A percentile compares a stretch with the other conserved stretches of the same genome.
Evolutionary conservation across 345 rosid genomes (phyloP).

Genomic region (Pelargonium nanum): DNA sequence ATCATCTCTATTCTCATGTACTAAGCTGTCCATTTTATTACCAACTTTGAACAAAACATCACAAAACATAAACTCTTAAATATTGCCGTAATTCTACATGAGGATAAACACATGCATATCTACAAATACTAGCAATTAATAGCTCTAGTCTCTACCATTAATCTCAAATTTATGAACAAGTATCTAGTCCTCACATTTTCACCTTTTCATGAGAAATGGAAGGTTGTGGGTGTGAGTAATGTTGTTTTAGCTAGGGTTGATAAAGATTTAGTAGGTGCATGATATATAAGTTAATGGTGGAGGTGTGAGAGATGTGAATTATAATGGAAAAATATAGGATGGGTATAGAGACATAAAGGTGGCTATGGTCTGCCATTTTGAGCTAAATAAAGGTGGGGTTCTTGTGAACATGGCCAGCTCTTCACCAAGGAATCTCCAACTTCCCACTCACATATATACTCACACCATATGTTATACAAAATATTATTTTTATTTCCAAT

Average conservation of each 20-base stretch:
- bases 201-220: neutral
- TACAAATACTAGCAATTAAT: neutral
- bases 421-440: neutral
- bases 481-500: too few relatives aligned
- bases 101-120: too few relatives aligned
- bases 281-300: neutral
- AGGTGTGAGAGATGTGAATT: neutral
- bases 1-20: too few relatives aligned
- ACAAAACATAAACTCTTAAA: too few relatives aligned
- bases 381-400: neutral
- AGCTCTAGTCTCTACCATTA: neutral
- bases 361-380: neutral
- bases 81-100: too few relatives aligned
- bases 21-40: too few relatives aligned
- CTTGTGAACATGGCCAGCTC: neutral
- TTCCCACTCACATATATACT: too few relatives aligned
- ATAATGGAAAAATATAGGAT: neutral
- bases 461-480: too few relatives aligned
- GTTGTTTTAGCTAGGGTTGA: neutral
- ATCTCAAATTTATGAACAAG: neutral
- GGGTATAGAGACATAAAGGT: neutral
- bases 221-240: neutral
- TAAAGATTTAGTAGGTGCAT: neutral
- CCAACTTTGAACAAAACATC: too few relatives aligned
- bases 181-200: neutral